A percentile compares a stretch with the other conserved stretches of the same genome.
Conservation (phyloP, 192 early-diverging fungal species). For the Thamnidium elegans region DNA sequence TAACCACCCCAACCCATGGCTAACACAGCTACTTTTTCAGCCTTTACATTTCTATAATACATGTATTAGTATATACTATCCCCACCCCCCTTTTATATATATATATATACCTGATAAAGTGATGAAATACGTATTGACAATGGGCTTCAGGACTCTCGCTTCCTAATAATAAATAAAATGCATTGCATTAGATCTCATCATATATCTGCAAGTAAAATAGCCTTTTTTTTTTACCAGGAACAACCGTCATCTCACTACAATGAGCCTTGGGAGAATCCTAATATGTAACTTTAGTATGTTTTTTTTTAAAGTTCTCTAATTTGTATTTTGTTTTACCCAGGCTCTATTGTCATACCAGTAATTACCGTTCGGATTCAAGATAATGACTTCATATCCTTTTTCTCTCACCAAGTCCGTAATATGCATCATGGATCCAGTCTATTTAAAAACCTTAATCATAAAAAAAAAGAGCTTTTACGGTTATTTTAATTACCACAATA, state of each 20-base stretch:
- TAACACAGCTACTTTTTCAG: slow-evolving; percentile 18
- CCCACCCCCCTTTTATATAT: no score
- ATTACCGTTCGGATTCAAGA: slow-evolving; percentile 35
- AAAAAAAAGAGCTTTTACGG: background rate
- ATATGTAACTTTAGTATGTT: background rate
- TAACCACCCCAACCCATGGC: slow-evolving; percentile 33
- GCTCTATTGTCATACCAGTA: slow-evolving; percentile 26
- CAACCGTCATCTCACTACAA: background rate
- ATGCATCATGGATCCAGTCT: slow-evolving; percentile 32
- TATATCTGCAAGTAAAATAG: background rate
- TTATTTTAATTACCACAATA: slow-evolving; percentile 22
- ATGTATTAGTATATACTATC: background rate
- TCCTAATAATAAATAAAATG: slow-evolving; percentile 1
- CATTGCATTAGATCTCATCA: background rate
- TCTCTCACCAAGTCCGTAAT: slow-evolving; percentile 10
- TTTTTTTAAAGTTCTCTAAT: background rate
- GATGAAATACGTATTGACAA: slow-evolving; percentile 24
- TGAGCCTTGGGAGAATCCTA: slow-evolving; percentile 6
- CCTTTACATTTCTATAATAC: slow-evolving; percentile 4
- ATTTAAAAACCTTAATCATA: background rate
- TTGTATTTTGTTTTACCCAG: background rate
- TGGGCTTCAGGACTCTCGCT: slow-evolving; percentile 27
- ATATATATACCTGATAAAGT: slow-evolving; percentile 26
- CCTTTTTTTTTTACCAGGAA: slow-evolving; percentile 8
- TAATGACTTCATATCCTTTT: slow-evolving; percentile 32